These are phyloP conservation scores for Colletotrichum spaethianum DNA, from an alignment of 2,329 filamentous ascomycete genomes.

Conservation along the genomic window DNA sequence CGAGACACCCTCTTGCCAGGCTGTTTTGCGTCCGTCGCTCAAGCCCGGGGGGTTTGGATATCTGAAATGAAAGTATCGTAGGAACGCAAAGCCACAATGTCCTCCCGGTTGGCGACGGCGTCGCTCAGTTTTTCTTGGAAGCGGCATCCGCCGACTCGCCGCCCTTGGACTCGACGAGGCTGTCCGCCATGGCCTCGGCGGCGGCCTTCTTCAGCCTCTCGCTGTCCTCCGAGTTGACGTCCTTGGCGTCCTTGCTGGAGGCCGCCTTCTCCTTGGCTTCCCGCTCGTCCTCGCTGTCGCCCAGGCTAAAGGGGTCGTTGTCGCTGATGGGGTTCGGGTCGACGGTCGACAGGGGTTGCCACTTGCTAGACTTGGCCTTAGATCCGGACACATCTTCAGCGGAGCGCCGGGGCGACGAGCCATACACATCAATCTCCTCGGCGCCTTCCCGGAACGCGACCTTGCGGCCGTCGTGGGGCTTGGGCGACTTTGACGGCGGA, in stretches of 20 bases:
- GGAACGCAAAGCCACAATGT: constrained; percentile 10
- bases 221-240: constrained; percentile 68
- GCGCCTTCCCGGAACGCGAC: constrained; percentile 74
- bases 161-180: constrained; percentile 60
- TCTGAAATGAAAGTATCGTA: constrained; percentile 40
- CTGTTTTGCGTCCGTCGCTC: constrained; percentile 19
- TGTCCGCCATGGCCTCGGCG: constrained; percentile 72
- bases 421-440: constrained; percentile 86
- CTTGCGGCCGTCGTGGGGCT: constrained; percentile 63
- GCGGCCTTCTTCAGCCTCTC: constrained; percentile 78
- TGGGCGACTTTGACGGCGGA: constrained; percentile 66
- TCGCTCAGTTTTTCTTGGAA: constrained; percentile 53
- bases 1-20: constrained; percentile 25
- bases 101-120: constrained; percentile 1
- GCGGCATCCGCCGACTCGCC: constrained; percentile 49
- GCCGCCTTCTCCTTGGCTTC: constrained; percentile 77
- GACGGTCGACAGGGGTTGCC: constrained; percentile 92
- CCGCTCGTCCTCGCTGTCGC: constrained; percentile 94
- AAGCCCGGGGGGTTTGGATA: constrained; percentile 30
- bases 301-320: constrained; percentile 96
- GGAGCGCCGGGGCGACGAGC: constrained; percentile 70
- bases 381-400: constrained; percentile 64
- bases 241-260: constrained; percentile 50
- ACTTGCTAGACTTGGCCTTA: constrained; percentile 87
- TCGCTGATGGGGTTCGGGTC: constrained; percentile 75